Base-by-base conservation (phyloP, 805 yeast genomes). In the Pichia manshurica region DNA sequence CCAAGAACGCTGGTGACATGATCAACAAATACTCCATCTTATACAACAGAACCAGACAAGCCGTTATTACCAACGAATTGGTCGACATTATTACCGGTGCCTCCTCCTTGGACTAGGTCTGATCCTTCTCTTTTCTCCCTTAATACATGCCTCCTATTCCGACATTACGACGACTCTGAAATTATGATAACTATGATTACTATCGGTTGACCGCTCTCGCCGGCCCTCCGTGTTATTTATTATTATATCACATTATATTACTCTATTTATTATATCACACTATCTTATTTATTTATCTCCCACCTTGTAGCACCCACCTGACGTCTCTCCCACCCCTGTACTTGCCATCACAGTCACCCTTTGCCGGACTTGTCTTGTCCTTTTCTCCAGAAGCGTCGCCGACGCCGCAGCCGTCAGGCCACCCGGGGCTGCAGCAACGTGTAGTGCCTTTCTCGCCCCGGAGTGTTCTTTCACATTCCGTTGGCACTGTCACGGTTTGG, bases 21-120 rank as follows among this genome's bases (percentile, higher is more conserved):
- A 93, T 93, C 69, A 82, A 79, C 75, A 84, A 80, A 68, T 91
- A 87, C 85, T 85, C 98, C 60, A 93, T 93, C 71, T 82, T 93
- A 73, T 93, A 93, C 77, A 93, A 93, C 90, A 91, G 99, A 82
- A 85, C 97, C 66, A 88, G 97, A 79, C 99, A 93, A 81, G 96
- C 97, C 60, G 96, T 90, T 67, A 91, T 91, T 67, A 90, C 98
- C 73, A 93, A 93, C 82, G 99, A 93, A 79, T 78, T 93, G 82
- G 99, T 93, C 67, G 99, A 93, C 76, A 93, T 93, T 67, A 91
- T 93, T 72, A 93, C 99, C 64, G 99, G 99, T 89, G 99, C 99
- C 65, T 88, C 98, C 56, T 88, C 98, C 51, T 82, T 93, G 75
- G 96, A 86, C 77, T 91, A 85, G 52, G 42, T 44, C 21, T 42